These are phyloP conservation scores for Penicillium mononematosum DNA, from an alignment of 495 filamentous ascomycete genomes.

Conservation along the genomic window DNA sequence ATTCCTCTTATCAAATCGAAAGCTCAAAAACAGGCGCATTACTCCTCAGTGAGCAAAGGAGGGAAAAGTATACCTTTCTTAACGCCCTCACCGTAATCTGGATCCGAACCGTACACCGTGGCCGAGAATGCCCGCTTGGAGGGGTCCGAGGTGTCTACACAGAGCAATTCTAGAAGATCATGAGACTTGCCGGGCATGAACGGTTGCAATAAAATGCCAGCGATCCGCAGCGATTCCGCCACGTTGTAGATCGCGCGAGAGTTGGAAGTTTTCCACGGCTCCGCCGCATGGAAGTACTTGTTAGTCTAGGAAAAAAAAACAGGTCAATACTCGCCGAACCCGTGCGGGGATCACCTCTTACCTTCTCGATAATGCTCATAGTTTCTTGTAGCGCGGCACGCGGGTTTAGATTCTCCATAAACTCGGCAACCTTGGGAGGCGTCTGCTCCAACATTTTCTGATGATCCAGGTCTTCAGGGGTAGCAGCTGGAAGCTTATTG, in stretches of 20 bases:
- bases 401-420: constrained; percentile 67
- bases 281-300: constrained; percentile 57
- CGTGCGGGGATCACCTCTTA: constrained; percentile 28
- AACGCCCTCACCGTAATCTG: constrained; percentile 62
- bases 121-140: constrained; percentile 54
- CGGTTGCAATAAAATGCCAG: constrained; percentile 83
- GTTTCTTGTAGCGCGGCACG: constrained; percentile 63
- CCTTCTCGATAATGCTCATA: constrained; percentile 60
- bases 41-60: constrained; percentile 50
- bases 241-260: constrained; percentile 62
- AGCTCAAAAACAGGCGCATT: constrained; percentile 16
- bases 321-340: constrained; percentile 15
- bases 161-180: constrained; percentile 72
- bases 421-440: constrained; percentile 41
- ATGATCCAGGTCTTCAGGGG: constrained; percentile 31
- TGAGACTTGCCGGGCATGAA: constrained; percentile 81
- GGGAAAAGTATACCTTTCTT: constrained; percentile 55
- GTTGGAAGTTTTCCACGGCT: constrained; percentile 58
- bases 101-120: constrained; percentile 60
- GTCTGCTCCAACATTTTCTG: constrained; percentile 36
- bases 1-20: constrained; percentile 40
- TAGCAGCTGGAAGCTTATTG: constrained; percentile 31
- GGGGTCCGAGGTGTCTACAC: constrained; percentile 53
- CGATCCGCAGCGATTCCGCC: constrained; percentile 76
- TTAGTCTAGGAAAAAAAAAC: constrained; percentile 56